phyloP scores from a whole-genome alignment of 1,284 basidiomycete genomes.

The Trametes versicolor region DNA sequence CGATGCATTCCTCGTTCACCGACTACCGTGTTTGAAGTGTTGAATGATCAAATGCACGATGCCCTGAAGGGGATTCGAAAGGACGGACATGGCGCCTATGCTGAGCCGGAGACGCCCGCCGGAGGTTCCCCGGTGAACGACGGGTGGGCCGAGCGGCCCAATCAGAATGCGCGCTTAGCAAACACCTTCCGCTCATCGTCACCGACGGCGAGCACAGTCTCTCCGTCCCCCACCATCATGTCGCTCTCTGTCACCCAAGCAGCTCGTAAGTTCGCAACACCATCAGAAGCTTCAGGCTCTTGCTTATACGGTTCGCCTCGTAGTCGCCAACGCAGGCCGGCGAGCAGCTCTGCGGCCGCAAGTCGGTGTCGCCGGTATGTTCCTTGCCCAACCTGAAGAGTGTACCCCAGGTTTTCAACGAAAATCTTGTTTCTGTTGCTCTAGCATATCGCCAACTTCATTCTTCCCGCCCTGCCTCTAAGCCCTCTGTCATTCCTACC shows the following conservation, averaged over 20 bases:
- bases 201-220: slow-evolving; percentile 36
- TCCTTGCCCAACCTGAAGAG: not conserved
- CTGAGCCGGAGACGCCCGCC: slow-evolving; percentile 15
- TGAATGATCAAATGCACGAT: not conserved
- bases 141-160: slow-evolving; percentile 29
- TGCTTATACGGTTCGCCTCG: slow-evolving; percentile 15
- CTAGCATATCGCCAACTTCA: slow-evolving; percentile 66
- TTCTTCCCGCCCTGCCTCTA: slow-evolving; percentile 53
- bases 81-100: not conserved
- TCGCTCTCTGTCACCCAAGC: slow-evolving; percentile 58
- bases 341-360: slow-evolving; percentile 57
- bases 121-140: slow-evolving; percentile 19
- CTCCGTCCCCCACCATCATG: slow-evolving; percentile 50
- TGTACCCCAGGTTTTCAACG: not conserved
- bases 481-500: slow-evolving; percentile 51
- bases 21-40: not conserved
- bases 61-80: slow-evolving; percentile 15
- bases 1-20: not conserved
- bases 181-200: slow-evolving; percentile 40
- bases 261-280: slow-evolving; percentile 49
- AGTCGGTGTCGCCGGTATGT: slow-evolving; percentile 56
- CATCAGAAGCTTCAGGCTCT: not conserved
- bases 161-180: slow-evolving; percentile 37
- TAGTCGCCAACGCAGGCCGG: slow-evolving; percentile 56
- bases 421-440: not conserved